Base-by-base conservation (phyloP, 768 basidiomycete species). In the Mycena vitilis region DNA sequence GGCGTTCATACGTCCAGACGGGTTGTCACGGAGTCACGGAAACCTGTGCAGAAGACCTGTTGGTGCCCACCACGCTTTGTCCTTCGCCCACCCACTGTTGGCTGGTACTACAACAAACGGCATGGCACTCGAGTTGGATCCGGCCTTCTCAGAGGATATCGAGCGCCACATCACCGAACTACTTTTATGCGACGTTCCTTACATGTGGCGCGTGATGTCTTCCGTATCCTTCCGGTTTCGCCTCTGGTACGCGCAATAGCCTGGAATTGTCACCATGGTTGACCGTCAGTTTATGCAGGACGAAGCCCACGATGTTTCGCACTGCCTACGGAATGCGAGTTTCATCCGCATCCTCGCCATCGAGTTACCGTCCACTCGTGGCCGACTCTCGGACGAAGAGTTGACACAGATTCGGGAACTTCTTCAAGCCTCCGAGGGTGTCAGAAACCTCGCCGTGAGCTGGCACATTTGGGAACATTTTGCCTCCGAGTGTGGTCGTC, bases 281-380 rank as follows among this genome's bases (percentile, higher is more conserved):
- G 20, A 34, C 44, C 20, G 18, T 18, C 5, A 30, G 18, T 22
- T 18, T 15, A 30, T 40, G 22, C 42, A 63, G 60, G 49, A 62
- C 60, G 40, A 63, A 45, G 47, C 62, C 62, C 6, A 11, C 45
- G n/a, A 45, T n/a, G 7, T 63, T 54, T 37, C 62, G 37, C 15
- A 63, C 62, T 34, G 62, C 18, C 10, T 63, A 13, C 62, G 52
- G 22, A 30, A 55, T 20, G 62, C 62, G 8, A 44, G 51, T 34
- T 45, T 54, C 53, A 63, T 63, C 23, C 62, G 62, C 18, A 60
- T 49, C 34, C 58, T 60, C 3, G 58, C 22, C 34, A 30, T 60
- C 58, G n/a, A 60, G 13, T 47, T 60, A 36, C 30, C 45, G 6
- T 49, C 18, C 13, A 37, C 16, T 4, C 45, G 34, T 18, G 18